Evolutionary conservation across 1,284 basidiomycete species (phyloP), one percentile per base, ranked within the genome.

Genomic region (Bjerkandera adusta): DNA sequence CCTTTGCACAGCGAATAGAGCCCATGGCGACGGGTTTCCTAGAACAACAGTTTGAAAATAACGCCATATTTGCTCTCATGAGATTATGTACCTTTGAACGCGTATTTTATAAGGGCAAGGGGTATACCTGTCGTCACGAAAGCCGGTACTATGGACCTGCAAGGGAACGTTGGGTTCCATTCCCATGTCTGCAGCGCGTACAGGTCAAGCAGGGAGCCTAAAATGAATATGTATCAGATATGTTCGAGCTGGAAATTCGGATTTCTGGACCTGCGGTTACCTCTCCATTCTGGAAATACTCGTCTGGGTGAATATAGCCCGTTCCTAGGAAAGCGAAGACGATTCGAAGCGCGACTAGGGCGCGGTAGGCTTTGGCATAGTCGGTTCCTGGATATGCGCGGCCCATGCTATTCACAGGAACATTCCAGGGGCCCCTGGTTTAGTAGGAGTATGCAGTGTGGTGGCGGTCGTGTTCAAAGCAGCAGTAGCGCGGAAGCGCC

Each of bases 221-320:
- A 26, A 3, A 34, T 34, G 10, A 43, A n/a, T n/a, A 7, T 7
- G 20, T 12, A 13, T 30, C 8, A 3, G 10, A 21, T 35, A 34
- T 6, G 12, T 18, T 13, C 24, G 6, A 29, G 4, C 15, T 34
- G 21, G 16, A 27, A 21, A 25, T 36, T 54, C 2, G 34, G 33
- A 36, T 22, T 15, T 6, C n/a, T n/a, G 10, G 39, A 70, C 69
- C 69, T 40, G 70, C 65, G 20, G 58, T 61, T n/a, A 65, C 57
- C 50, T 71, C 70, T 32, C 65, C 70, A 47, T 67, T 71, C 55
- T 71, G 69, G 52, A 71, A 68, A 50, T 69, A 60, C 53, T 71
- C 69, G 47, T 71, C 70, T 5, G 70, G 69, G 46, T 71, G 70
- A 38, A 71, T 70, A 50, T 71, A 71, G 1, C 64, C 69, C 11